phyloP scores from a whole-genome alignment of 352 stramenopile species.

The Phytopythium sindhum region DNA sequence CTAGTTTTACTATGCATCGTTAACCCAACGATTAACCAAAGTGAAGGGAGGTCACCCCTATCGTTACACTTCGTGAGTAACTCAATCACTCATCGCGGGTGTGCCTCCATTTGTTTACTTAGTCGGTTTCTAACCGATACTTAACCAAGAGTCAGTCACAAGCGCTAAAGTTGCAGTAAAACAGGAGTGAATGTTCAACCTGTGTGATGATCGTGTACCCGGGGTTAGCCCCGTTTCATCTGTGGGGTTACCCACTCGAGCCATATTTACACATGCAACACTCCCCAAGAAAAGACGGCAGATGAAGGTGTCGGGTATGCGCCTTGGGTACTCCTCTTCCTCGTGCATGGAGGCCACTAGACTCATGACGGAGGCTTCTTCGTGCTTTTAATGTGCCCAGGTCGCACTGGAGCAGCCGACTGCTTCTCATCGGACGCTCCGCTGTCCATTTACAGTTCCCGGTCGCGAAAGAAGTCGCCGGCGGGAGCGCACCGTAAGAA shows the following conservation, averaged over 20 bases:
- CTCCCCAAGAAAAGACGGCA: not conserved
- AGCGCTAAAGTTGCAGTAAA: not conserved
- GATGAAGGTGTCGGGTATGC: not conserved
- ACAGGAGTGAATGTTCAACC: conserved; percentile 1
- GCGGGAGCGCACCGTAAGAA: not conserved
- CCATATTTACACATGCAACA: not conserved
- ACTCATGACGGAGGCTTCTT: not conserved
- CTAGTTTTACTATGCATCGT: not conserved
- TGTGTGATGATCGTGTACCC: not conserved
- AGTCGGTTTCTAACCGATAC: not conserved
- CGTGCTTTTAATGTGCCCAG: not conserved
- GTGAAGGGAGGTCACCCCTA: not conserved
- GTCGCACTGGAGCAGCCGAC: not conserved
- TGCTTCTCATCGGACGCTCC: conserved; percentile 5
- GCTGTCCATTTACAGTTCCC: conserved; percentile 5
- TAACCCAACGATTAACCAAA: not conserved
- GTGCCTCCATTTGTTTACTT: too few relatives aligned
- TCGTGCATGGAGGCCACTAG: not conserved
- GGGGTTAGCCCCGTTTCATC: not conserved
- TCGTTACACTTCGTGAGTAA: conserved; percentile 1
- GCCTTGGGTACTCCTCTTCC: not conserved
- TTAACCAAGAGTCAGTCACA: not conserved
- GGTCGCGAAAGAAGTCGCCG: not conserved
- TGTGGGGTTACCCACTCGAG: not conserved
- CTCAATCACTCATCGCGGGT: not conserved